Base-by-base conservation (phyloP, 441 rosid genomes). In the Gossypium schwendimanii region DNA sequence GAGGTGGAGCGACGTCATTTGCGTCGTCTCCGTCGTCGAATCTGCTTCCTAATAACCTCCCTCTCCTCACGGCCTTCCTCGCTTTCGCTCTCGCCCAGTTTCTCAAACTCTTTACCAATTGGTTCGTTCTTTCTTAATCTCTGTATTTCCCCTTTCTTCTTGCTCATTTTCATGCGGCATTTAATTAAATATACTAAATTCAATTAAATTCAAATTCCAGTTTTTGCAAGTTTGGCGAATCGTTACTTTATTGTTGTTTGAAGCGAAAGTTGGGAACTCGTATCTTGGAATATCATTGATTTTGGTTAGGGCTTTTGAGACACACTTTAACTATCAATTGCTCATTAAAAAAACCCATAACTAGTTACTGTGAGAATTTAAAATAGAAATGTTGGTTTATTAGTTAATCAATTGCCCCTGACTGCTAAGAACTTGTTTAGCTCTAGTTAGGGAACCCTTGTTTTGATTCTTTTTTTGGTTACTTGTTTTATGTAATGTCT, bases 91-190 rank as follows among this genome's bases (percentile, higher is more conserved):
- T 94, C 36, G 99, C 99, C 55, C 99, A 92, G 78, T 88, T 92
- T 85, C 97, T 94, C 80, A 94, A 94, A 87, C 77, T 92, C 78
- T 94, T 94, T 87, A 92, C 97, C 71, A 82, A 90, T 81, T 94
- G 98, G 98, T 94, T 79, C 78, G 85, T 83, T 60, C 73, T n/a
- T 47, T 74, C 71, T 59, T 58, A 14, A 18, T 39, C 63, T 71
- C 10, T 18, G 10, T 10, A 39, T 70, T 39, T 17, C 17, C 31
- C 33, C 6, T 10, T 6, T 52, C 18, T 15, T 73, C 33, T 73
- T 0, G 31, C 65, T 50, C 33, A 73, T 63, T 73, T 68, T 20
- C 36, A 24, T 44, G 66, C 10, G 14, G 24, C 67, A 62, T 62
- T 62, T 36, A 17, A 33, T 33, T 36, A 8, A 36, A 36, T 9